Conservation (phyloP, 2,329 filamentous ascomycete genomes). For the Paracoccidioides brasiliensis region DNA sequence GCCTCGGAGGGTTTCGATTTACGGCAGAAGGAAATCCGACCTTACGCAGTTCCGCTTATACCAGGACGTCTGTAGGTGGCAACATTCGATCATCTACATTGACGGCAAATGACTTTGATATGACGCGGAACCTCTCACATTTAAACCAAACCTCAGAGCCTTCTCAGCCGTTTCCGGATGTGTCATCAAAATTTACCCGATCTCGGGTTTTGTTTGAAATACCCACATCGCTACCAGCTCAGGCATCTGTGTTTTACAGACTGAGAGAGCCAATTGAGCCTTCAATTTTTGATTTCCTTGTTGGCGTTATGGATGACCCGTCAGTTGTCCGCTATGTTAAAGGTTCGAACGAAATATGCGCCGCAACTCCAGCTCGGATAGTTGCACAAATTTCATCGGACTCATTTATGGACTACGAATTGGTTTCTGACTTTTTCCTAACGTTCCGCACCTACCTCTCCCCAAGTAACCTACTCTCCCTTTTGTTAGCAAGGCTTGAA, state of each 20-base stretch:
- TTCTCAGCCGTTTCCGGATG: slow-evolving; percentile 22
- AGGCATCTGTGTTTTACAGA: slow-evolving; percentile 31
- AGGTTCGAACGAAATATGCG: slow-evolving; percentile 59
- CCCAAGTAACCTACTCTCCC: slow-evolving; percentile 60
- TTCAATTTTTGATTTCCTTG: slow-evolving; percentile 65
- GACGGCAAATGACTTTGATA: slow-evolving; percentile 28
- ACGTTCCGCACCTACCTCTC: slow-evolving; percentile 84
- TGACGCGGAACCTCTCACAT: slow-evolving; percentile 15
- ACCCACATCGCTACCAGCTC: slow-evolving; percentile 21
- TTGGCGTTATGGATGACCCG: slow-evolving; percentile 68
- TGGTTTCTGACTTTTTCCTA: slow-evolving; percentile 94
- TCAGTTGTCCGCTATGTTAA: slow-evolving; percentile 71
- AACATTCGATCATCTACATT: slow-evolving; percentile 53
- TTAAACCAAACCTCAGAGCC: slow-evolving; percentile 22
- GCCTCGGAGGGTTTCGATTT: slow-evolving; percentile 69
- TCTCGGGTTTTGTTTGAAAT: slow-evolving; percentile 20
- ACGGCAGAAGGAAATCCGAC: slow-evolving; percentile 62
- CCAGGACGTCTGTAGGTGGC: slow-evolving; percentile 52
- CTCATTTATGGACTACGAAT: slow-evolving; percentile 88
- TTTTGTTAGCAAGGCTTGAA: slow-evolving; percentile 69
- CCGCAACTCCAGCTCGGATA: slow-evolving; percentile 78
- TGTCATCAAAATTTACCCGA: slow-evolving; percentile 25
- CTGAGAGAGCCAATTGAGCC: slow-evolving; percentile 50
- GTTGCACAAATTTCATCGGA: slow-evolving; percentile 95
- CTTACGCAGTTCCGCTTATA: slow-evolving; percentile 68